Evolutionary conservation across 306 rosid genomes (phyloP).

Genomic region (Geum urbanum): DNA sequence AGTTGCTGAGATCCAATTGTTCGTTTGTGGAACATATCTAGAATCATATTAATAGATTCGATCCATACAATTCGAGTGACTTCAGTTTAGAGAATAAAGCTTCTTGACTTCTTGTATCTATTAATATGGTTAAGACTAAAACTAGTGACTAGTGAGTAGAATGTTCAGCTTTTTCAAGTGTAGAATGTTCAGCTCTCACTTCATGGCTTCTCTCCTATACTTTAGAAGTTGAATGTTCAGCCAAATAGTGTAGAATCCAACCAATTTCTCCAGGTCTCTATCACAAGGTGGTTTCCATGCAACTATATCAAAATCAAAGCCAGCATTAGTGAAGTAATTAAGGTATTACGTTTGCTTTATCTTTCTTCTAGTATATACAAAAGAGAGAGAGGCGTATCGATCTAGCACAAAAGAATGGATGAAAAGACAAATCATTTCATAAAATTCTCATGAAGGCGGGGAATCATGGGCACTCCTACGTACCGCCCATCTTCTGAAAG

Average conservation of each 20-base stretch:
- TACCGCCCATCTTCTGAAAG: neutral
- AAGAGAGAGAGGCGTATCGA: no score
- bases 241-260: neutral
- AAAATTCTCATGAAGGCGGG: no score
- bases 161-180: neutral
- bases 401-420: no score
- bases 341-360: neutral
- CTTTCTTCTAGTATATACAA: no score
- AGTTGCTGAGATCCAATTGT: neutral
- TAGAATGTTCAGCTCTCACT: no score
- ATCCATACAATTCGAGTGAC: neutral
- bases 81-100: neutral
- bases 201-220: neutral
- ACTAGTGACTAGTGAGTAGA: neutral
- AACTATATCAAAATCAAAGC: neutral
- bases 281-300: neutral
- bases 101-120: no score
- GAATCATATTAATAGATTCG: neutral
- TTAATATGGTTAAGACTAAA: neutral
- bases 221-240: neutral
- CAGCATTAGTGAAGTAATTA: neutral
- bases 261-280: neutral
- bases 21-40: neutral
- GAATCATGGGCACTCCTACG: no score
- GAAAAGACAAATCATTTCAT: no score